Conservation (phyloP, 129 eudicot species). For the Ambrosia artemisiifolia region DNA sequence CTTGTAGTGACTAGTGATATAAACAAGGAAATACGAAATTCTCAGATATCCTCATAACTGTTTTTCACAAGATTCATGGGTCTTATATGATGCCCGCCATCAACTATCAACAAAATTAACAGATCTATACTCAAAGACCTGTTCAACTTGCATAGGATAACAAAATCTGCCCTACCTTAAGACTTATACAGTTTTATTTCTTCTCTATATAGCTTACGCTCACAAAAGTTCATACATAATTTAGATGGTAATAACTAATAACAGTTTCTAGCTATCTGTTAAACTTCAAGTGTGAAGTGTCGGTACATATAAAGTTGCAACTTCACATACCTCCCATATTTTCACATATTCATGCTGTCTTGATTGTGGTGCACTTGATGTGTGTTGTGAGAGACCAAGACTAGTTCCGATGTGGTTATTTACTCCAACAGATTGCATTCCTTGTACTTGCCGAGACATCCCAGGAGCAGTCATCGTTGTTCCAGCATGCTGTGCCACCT, state of each 20-base stretch:
- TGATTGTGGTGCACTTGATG: background rate
- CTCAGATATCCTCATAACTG: background rate
- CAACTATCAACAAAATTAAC: background rate
- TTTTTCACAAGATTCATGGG: background rate
- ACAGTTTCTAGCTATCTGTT: background rate
- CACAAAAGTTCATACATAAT: too few species aligned
- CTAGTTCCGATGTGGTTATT: background rate
- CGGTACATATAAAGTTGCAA: background rate
- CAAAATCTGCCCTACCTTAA: too few species aligned
- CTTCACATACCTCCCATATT: slow-evolving; percentile 14
- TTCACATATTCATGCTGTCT: background rate
- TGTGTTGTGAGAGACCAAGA: slow-evolving; percentile 1
- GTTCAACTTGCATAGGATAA: background rate
- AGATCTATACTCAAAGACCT: background rate
- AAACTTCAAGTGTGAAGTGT: background rate
- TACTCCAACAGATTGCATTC: background rate
- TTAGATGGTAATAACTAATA: background rate
- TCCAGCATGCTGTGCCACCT: slow-evolving; percentile 36
- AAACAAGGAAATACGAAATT: background rate
- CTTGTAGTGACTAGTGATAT: background rate
- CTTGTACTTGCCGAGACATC: background rate
- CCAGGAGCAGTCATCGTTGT: slow-evolving; percentile 52
- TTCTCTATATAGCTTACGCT: too few species aligned
- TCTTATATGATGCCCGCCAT: slow-evolving; percentile 4
- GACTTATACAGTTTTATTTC: too few species aligned